Base-by-base conservation (phyloP, 768 basidiomycete species). In the Paxillus rubicundulus region DNA sequence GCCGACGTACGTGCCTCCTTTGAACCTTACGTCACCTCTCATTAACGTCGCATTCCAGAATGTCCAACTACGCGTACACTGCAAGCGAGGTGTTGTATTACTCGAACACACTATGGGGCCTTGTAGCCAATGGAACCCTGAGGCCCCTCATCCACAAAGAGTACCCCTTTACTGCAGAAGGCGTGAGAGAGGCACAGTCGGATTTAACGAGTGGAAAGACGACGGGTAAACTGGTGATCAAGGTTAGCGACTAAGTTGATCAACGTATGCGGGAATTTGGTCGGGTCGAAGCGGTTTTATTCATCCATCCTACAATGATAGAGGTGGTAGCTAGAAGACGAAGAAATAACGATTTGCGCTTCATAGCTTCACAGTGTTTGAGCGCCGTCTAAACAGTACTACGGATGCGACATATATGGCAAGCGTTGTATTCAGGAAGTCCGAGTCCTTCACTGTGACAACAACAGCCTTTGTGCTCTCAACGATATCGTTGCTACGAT, bases 121-220 rank as follows among this genome's bases (percentile, higher is more conserved):
- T 87, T 12, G 69, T 93, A 32, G 72, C 73, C 17, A 68, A 76
- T 5, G 89, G 86, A 0, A 70, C 69, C 0, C 60, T 97, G 56
- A 87, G 84, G 63, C 76, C 89, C 57, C 75, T 80, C 43, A 72
- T 95, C 16, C 81, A 82, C 68, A 80, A 85, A 49, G 88, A 89
- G 50, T 98, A 97, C 58, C 82, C 83, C 0, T 94, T 98, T 72
- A 86, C 88, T 0, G 78, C 82, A 0, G 89, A 94, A 51, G 92
- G 89, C 0, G 83, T 86, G 12, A 77, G 74, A 61, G 77, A 86
- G 54, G 85, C 92, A 0, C 95, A 98, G 59, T 74, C 60, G 12
- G 94, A 96, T 63, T 75, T 98, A 53, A 79, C 79, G 0, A 75
- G 80, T 9, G 86, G 96, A 43, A 85, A 82, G 67, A 91, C 92